A percentile compares a stretch with the other conserved stretches of the same genome.
phyloP scores from a whole-genome alignment of 2,329 filamentous ascomycete genomes.

The Fusarium nygamai region DNA sequence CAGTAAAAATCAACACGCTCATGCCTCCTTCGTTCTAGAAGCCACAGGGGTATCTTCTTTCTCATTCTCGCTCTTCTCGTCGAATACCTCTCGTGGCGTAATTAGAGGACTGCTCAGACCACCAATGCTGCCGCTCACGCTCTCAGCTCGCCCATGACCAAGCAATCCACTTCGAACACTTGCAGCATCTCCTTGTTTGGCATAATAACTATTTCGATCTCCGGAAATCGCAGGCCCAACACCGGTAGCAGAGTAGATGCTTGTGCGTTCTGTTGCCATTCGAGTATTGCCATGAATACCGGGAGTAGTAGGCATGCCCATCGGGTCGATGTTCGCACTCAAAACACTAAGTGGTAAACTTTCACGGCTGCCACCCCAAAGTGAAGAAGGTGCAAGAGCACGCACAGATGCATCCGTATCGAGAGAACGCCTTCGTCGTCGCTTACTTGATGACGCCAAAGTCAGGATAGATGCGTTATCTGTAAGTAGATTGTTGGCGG shows the following conservation, averaged over 20 bases:
- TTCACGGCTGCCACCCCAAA: conserved; percentile 85
- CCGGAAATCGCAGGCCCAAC: conserved; percentile 72
- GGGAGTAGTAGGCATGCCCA: conserved; percentile 56
- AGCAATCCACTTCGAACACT: conserved; percentile 82
- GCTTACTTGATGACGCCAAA: conserved; percentile 83
- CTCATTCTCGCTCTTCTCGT: conserved; percentile 48
- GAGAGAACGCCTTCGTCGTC: conserved; percentile 78
- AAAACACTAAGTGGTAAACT: conserved; percentile 82
- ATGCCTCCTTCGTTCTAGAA: conserved; percentile 34
- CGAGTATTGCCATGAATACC: conserved; percentile 62
- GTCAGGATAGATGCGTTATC: conserved; percentile 90
- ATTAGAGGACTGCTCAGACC: conserved; percentile 70
- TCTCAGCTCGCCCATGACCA: conserved; percentile 83
- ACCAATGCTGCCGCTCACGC: conserved; percentile 79
- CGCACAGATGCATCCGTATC: conserved; percentile 89
- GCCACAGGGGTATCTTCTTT: conserved; percentile 26
- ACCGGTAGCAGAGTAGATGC: conserved; percentile 82
- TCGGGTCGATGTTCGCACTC: conserved; percentile 72
- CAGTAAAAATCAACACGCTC: conserved; percentile 5
- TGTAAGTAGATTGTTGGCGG: conserved; percentile 82
- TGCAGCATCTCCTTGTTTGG: conserved; percentile 74
- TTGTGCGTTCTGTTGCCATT: conserved; percentile 71
- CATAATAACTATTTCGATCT: conserved; percentile 85
- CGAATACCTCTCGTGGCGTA: conserved; percentile 60
- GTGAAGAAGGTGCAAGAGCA: conserved; percentile 81